Conservation (phyloP, 208 protist genomes). For the Endotrypanum monterogeii region DNA sequence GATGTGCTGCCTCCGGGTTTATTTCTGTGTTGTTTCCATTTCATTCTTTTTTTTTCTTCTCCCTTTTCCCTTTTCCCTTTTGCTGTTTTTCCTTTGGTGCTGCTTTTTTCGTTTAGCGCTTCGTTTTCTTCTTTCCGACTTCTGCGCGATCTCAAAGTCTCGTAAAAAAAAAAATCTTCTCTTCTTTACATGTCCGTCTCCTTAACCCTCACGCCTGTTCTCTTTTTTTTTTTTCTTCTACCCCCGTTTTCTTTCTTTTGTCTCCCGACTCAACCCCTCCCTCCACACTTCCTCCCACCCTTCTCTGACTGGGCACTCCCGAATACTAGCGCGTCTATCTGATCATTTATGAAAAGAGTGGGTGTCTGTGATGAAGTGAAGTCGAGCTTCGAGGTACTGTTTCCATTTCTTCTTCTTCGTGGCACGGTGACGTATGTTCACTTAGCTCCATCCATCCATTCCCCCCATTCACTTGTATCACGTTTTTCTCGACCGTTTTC, state of each 20-base stretch:
- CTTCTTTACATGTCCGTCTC: not conserved
- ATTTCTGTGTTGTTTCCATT: not conserved
- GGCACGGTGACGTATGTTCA: not conserved
- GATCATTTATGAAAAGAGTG: not conserved
- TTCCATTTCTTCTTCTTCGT: not conserved
- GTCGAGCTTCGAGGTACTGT: not conserved
- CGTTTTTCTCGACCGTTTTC: not conserved
- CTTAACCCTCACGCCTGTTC: not conserved
- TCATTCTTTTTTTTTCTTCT: conserved; percentile 4
- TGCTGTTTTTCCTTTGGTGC: not conserved
- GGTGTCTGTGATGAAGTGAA: not conserved
- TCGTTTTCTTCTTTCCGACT: not conserved
- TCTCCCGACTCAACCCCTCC: not conserved
- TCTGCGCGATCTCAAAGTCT: not conserved
- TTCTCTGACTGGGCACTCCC: not conserved
- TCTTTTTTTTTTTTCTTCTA: not conserved
- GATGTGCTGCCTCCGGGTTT: not conserved
- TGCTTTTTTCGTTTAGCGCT: not conserved
- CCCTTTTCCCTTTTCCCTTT: not conserved
- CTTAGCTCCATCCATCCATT: not conserved
- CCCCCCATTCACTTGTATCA: too few species aligned
- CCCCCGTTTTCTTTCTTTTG: not conserved
- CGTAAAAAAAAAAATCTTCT: not conserved
- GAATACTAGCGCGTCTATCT: not conserved
- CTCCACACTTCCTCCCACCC: not conserved